These are phyloP conservation scores for Phlebiopsis gigantea DNA, from an alignment of 768 basidiomycete species.

Conservation along the genomic window DNA sequence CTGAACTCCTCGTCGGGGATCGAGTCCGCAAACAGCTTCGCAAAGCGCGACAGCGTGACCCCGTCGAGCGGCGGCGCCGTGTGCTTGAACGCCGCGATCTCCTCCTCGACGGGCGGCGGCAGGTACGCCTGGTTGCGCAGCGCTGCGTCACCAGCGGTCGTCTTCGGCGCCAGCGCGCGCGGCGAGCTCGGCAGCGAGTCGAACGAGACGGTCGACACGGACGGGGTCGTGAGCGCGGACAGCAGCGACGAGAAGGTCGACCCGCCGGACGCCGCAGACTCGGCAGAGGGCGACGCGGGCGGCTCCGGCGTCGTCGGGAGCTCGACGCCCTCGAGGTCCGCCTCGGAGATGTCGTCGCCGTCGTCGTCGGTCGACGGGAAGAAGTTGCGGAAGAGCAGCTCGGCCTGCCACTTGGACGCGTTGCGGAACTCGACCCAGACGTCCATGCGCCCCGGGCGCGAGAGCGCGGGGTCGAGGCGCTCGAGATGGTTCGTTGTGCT, in stretches of 20 bases:
- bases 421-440: conserved; percentile 91
- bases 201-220: conserved; percentile 26
- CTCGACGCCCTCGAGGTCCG: conserved; percentile 44
- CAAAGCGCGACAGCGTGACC: conserved; percentile 58
- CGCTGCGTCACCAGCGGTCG: conserved; percentile 13
- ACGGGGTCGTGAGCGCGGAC: conserved; percentile 30
- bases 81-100: conserved; percentile 53
- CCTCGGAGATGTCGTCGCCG: conserved; percentile 28
- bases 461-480: conserved; percentile 82
- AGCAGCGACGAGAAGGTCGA: conserved; percentile 47
- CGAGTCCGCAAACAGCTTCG: conserved; percentile 72
- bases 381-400: conserved; percentile 84
- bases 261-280: conserved; percentile 36
- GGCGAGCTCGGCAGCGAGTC: not conserved
- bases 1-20: conserved; percentile 86
- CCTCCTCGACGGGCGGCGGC: conserved; percentile 60
- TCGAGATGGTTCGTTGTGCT: conserved; percentile 92
- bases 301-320: conserved; percentile 23
- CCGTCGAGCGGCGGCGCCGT: conserved; percentile 63
- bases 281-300: conserved; percentile 30
- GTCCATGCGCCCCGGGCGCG: conserved; percentile 90
- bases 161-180: conserved; percentile 14
- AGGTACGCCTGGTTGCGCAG: conserved; percentile 39
- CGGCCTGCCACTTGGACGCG: conserved; percentile 80
- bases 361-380: conserved; percentile 70